A percentile compares a stretch with the other conserved stretches of the same genome.
Conservation (phyloP, 345 rosid species). For the Litchi chinensis region DNA sequence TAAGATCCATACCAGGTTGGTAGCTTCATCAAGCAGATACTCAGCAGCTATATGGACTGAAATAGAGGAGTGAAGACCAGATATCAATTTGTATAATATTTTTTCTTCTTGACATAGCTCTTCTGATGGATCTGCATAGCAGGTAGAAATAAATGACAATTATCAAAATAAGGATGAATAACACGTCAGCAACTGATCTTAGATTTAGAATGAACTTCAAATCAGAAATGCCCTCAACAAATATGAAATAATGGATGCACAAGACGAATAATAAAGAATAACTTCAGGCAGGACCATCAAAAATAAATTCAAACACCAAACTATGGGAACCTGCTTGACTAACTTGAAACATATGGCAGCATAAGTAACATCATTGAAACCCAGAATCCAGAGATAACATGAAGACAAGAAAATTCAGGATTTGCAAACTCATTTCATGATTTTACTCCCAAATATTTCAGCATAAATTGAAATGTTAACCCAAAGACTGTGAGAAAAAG, state of each 20-base stretch:
- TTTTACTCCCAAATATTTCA: neutral
- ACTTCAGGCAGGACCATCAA: neutral
- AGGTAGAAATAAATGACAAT: neutral
- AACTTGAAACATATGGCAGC: neutral
- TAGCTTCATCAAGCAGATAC: slow-evolving; percentile 82
- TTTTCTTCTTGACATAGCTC: slow-evolving; percentile 84
- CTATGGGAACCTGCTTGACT: neutral
- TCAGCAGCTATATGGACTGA: slow-evolving; percentile 88
- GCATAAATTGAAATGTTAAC: neutral
- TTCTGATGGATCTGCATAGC: slow-evolving; percentile 66
- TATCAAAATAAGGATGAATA: slow-evolving; percentile 15
- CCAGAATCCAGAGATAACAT: neutral
- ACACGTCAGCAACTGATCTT: slow-evolving; percentile 7
- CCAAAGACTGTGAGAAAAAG: neutral
- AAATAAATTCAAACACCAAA: neutral
- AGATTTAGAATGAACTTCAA: slow-evolving; percentile 1
- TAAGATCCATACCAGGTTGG: slow-evolving; percentile 46
- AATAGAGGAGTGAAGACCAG: slow-evolving; percentile 97
- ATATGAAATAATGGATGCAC: slow-evolving; percentile 6
- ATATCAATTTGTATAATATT: slow-evolving; percentile 84
- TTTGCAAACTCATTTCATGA: neutral
- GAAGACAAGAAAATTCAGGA: neutral
- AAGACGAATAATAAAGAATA: neutral
- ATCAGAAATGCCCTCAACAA: neutral
- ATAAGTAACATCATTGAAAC: neutral